A percentile compares a stretch with the other conserved stretches of the same genome.
phyloP scores from a whole-genome alignment of 768 basidiomycete species.

The Leccinum barrowsii region DNA sequence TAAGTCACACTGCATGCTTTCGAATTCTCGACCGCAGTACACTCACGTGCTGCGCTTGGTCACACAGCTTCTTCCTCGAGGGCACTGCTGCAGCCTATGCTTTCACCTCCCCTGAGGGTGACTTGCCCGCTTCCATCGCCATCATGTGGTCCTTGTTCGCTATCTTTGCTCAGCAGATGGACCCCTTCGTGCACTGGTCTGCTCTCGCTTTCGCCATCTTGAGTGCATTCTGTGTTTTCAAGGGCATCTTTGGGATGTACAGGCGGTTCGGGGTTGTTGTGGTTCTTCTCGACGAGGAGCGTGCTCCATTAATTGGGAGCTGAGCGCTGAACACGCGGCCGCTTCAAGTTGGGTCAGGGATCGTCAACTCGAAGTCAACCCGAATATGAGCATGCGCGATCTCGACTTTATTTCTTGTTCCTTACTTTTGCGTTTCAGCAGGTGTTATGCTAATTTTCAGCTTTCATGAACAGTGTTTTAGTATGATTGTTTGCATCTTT shows the following conservation, averaged over 20 bases:
- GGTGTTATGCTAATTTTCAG: background rate
- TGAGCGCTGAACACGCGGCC: slow-evolving; percentile 23
- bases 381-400: background rate
- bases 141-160: slow-evolving; percentile 94
- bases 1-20: slow-evolving; percentile 34
- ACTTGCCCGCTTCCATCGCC: slow-evolving; percentile 87
- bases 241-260: slow-evolving; percentile 61
- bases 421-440: background rate
- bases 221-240: slow-evolving; percentile 79
- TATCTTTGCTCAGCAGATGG: slow-evolving; percentile 75
- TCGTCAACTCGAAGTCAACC: background rate
- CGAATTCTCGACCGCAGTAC: background rate
- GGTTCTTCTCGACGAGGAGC: slow-evolving; percentile 81
- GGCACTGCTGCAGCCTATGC: slow-evolving; percentile 92
- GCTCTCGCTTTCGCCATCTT: slow-evolving; percentile 84
- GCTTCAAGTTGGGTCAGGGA: background rate
- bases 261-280: slow-evolving; percentile 44
- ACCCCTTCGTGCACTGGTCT: slow-evolving; percentile 83
- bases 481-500: slow-evolving; percentile 1
- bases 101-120: slow-evolving; percentile 86
- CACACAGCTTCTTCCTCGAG: slow-evolving; percentile 80
- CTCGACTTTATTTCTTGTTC: background rate
- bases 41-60: slow-evolving; percentile 6
- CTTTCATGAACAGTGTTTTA: background rate
- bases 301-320: slow-evolving; percentile 69